Evolutionary conservation across 1,284 basidiomycete genomes (phyloP).

Genomic region (Fomes fomentarius): DNA sequence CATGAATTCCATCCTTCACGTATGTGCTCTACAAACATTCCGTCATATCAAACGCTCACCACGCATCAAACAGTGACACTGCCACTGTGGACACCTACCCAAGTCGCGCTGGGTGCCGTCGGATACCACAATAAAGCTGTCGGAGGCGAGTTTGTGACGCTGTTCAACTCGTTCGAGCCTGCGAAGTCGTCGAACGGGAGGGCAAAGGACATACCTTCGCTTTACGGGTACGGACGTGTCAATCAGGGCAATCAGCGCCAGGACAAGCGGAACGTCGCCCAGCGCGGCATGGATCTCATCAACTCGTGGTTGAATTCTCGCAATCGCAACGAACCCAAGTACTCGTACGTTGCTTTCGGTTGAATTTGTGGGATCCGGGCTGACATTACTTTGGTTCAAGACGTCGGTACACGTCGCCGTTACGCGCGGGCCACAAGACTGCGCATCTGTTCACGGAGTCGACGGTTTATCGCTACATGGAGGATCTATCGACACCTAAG

Average conservation of each 20-base stretch:
- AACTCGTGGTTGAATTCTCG: constrained; percentile 53
- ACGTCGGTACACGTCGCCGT: constrained; percentile 59
- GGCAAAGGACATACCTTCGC: constrained; percentile 45
- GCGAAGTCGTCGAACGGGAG: constrained; percentile 38
- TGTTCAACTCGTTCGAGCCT: constrained; percentile 69
- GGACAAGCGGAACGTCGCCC: constrained; percentile 57
- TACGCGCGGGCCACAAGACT: constrained; percentile 64
- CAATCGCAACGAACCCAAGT: constrained; percentile 34
- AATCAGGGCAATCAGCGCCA: constrained; percentile 46
- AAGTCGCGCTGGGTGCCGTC: constrained; percentile 65
- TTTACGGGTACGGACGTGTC: constrained; percentile 60
- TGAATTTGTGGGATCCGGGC: neutral
- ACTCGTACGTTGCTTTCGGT: constrained; percentile 32
- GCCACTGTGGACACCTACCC: constrained; percentile 70
- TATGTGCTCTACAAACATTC: no score
- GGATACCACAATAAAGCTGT: constrained; percentile 67
- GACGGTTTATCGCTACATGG: constrained; percentile 68
- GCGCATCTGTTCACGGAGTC: constrained; percentile 71
- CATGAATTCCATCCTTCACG: constrained; percentile 73
- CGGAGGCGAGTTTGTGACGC: constrained; percentile 63
- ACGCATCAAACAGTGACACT: no score
- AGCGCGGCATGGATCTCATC: constrained; percentile 59
- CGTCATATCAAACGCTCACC: no score
- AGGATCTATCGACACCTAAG: constrained; percentile 60
- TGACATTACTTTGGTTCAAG: constrained; percentile 13